Base-by-base conservation (phyloP, 192 early-diverging fungal species). In the Umbelopsis isabellina region DNA sequence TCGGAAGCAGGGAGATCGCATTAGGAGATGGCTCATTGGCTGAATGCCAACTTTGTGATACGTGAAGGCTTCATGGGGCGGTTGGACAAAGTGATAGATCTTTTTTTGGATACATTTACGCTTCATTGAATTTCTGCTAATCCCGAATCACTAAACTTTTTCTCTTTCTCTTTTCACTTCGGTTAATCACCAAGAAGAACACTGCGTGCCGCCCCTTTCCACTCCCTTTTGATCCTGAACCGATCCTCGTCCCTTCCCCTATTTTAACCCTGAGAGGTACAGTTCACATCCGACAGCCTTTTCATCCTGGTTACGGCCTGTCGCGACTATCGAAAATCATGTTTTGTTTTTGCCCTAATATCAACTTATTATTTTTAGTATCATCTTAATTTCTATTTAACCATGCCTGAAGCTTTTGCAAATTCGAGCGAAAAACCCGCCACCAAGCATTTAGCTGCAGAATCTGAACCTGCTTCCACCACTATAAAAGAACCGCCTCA, bases 31-130 rank as follows among this genome's bases (percentile, higher is more conserved):
- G 2, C 16, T 61, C 27, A 61, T 61, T 61, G 55, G 55, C 25
- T 35, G 30, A 1, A 7, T 27, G 55, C 27, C 27, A 30, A 35
- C 9, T 25, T 61, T 61, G 55, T 61, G 55, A 13, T n/a, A 61
- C 55, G 13, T 30, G 12, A 61, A 61, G 27, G 55, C 27, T 61
- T 61, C 55, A 61, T 25, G 55, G 55, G 55, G 55, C 55, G 55
- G 55, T 61, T 61, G 55, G 55, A 61, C 55, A 61, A 35, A 61
- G 55, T 9, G 51, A 27, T 41, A 13, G 55, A 61, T 61, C 55
- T 61, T 61, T 61, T 61, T 61, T 61, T 61, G 55, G 55, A 61
- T 52, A 25, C 51, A 52, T 52, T 12, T 52, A n/a, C 51, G 25
- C 25, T 52, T 27, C 30, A 25, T 61, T 61, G 7, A 10, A 61